Base-by-base conservation (phyloP, 2,329 filamentous ascomycete species). In the Penicillium sp. region DNA sequence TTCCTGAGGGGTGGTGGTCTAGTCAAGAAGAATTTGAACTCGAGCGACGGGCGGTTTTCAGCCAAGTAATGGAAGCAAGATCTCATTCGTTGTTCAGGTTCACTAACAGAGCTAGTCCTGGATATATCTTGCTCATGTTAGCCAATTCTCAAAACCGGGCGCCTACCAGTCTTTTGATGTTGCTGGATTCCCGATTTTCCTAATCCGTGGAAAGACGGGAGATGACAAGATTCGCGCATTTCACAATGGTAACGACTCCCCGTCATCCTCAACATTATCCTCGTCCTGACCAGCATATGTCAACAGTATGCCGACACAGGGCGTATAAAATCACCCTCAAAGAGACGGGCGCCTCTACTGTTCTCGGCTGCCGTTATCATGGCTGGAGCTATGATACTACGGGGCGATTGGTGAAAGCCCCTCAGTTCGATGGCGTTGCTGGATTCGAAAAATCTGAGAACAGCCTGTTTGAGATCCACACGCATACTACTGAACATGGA, bases 181-280 rank as follows among this genome's bases (percentile, higher is more conserved):
- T 1, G 77, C 78, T 11, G 77, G 74, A n/a, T 81, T 76, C 59
- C 72, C 80, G 9, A 74, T 83, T 54, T 69, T 82, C 55, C 62
- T 82, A 20, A 70, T 73, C 45, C 64, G 67, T 11, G 77, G 79
- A 47, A 74, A 77, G 41, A 20, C 18, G 1, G 18, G 18, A 3
- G 69, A 76, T 18, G 68, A 70, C 13, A 69, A 70, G 8, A 74
- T 82, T 60, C 74, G 79, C 47, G 79, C 73, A 13, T 82, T 83
- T 60, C 80, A 83, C 67, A 83, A 24, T 24, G 93, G 93, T 58
- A 98, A 71, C 31, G 88, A 78, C 60, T 93, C 84, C 89, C 91
- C 97, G 10, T 78, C 84, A 3, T 80, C 79, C 13, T 83, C 84
- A 1, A 74, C 71, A 47, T 80, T 75, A 18, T 76, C 79, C 18